phyloP scores from a whole-genome alignment of 148 eudicot species.

The Silene conica region DNA sequence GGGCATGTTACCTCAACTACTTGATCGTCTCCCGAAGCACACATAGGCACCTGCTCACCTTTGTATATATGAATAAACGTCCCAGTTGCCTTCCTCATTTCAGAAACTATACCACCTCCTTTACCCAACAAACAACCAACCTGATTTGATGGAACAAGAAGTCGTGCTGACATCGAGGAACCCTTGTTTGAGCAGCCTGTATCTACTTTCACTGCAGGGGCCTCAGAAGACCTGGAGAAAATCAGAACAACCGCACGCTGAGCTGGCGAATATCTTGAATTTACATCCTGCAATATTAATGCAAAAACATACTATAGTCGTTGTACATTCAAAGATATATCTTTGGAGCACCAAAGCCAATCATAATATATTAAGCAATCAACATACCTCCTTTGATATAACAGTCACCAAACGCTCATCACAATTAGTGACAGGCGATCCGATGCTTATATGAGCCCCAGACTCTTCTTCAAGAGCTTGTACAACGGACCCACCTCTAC shows the following conservation, averaged over 20 bases:
- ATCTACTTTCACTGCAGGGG: constrained; percentile 41
- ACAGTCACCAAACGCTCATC: constrained; percentile 64
- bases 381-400: constrained; percentile 60
- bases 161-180: constrained; percentile 38
- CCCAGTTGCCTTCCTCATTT: constrained; percentile 70
- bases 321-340: constrained; percentile 8
- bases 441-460: constrained; percentile 56
- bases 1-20: constrained; percentile 55
- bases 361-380: constrained; percentile 10
- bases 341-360: background rate
- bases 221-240: constrained; percentile 44
- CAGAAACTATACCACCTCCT: constrained; percentile 61
- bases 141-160: constrained; percentile 47
- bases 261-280: constrained; percentile 51
- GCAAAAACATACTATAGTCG: constrained; percentile 2
- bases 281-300: constrained; percentile 39
- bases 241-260: constrained; percentile 70
- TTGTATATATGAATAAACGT: constrained; percentile 45
- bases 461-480: constrained; percentile 60
- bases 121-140: constrained; percentile 75
- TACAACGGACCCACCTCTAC: constrained; percentile 64
- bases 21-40: constrained; percentile 52
- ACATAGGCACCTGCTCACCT: constrained; percentile 50
- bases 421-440: constrained; percentile 38
- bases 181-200: constrained; percentile 32